These are phyloP conservation scores for Rubroshorea leprosula DNA, from an alignment of 345 rosid genomes.

Conservation along the genomic window DNA sequence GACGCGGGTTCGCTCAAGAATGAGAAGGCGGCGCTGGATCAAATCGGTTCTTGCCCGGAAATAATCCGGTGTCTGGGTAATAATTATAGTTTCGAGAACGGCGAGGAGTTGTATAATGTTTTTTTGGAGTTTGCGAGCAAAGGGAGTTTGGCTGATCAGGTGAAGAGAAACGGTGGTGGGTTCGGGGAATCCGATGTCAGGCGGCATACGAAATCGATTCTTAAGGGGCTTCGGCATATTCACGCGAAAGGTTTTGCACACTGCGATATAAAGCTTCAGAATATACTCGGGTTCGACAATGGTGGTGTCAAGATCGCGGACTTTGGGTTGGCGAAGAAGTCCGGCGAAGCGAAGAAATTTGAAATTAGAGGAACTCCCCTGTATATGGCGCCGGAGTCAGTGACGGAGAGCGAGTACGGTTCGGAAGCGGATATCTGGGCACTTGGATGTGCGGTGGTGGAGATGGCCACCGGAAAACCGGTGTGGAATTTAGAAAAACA, in stretches of 20 bases:
- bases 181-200: slow-evolving; percentile 53
- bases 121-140: slow-evolving; percentile 67
- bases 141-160: slow-evolving; percentile 49
- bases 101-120: slow-evolving; percentile 47
- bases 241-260: slow-evolving; percentile 68
- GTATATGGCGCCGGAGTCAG: slow-evolving; percentile 77
- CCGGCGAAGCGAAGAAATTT: slow-evolving; percentile 13
- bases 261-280: slow-evolving; percentile 59
- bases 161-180: slow-evolving; percentile 29
- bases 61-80: slow-evolving; percentile 55
- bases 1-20: slow-evolving; percentile 35
- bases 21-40: slow-evolving; percentile 43
- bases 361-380: slow-evolving; percentile 69
- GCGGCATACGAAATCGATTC: slow-evolving; percentile 41
- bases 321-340: slow-evolving; percentile 64
- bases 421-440: slow-evolving; percentile 87
- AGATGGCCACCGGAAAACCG: slow-evolving; percentile 68
- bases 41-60: slow-evolving; percentile 37
- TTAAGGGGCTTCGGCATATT: slow-evolving; percentile 48
- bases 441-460: slow-evolving; percentile 64
- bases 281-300: slow-evolving; percentile 43
- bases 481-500: slow-evolving; percentile 46
- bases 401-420: slow-evolving; percentile 48
- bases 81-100: slow-evolving; percentile 30
- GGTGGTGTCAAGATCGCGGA: slow-evolving; percentile 57